These are phyloP conservation scores for Colletotrichum australisinense DNA, from an alignment of 2,329 filamentous ascomycete species.

Conservation along the genomic window DNA sequence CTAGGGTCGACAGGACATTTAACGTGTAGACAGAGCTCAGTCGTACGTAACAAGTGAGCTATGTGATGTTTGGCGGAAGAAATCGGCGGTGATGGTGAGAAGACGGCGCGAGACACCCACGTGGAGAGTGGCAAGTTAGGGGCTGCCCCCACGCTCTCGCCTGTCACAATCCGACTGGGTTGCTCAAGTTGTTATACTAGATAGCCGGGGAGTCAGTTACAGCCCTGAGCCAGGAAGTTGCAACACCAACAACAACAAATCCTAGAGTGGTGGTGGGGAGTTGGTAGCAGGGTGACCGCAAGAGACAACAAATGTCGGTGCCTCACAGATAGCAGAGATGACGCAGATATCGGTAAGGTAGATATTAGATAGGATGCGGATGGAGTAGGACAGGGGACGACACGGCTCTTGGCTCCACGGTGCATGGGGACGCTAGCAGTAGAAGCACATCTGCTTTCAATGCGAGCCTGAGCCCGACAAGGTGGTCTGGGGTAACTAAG, in stretches of 20 bases:
- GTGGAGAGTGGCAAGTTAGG: constrained; percentile 10
- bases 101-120: constrained; percentile 7
- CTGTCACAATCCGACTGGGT: neutral
- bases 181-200: neutral
- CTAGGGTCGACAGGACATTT: neutral
- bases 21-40: neutral
- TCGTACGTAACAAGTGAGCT: constrained; percentile 16
- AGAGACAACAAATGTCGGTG: neutral
- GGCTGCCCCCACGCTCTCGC: constrained; percentile 21
- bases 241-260: neutral
- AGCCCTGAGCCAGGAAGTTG: neutral
- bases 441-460: constrained; percentile 3
- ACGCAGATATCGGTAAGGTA: neutral
- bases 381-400: neutral
- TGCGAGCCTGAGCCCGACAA: constrained; percentile 3
- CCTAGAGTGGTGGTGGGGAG: neutral
- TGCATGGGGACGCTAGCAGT: constrained; percentile 5
- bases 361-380: neutral
- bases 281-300: neutral
- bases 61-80: constrained; percentile 2
- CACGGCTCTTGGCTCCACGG: constrained; percentile 1
- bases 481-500: neutral
- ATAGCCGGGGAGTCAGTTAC: neutral
- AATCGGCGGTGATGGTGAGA: neutral
- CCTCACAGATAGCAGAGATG: neutral